Evolutionary conservation across 768 basidiomycete species (phyloP).

Genomic region (Boletus pseudopeckii): DNA sequence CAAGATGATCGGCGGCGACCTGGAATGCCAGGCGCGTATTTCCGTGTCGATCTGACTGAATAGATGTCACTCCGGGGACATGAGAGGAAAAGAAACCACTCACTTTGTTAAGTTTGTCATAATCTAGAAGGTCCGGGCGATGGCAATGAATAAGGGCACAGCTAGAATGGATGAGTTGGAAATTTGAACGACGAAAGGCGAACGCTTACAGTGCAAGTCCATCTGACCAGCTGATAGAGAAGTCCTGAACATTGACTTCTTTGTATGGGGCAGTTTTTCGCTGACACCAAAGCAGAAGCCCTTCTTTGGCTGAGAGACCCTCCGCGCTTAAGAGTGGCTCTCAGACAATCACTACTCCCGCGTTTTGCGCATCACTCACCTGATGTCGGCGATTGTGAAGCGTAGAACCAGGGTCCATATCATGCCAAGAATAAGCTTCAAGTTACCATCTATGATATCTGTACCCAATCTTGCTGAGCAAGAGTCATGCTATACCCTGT

Average conservation of each 20-base stretch:
- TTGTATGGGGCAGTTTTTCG: conserved; percentile 89
- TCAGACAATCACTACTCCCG: conserved; percentile 5
- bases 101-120: conserved; percentile 81
- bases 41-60: conserved; percentile 67
- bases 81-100: not conserved
- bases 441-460: conserved; percentile 99
- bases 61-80: conserved; percentile 9
- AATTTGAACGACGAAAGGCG: not conserved
- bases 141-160: conserved; percentile 98
- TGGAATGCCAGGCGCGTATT: conserved; percentile 88
- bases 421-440: conserved; percentile 98
- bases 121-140: conserved; percentile 93
- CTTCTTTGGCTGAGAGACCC: conserved; percentile 98
- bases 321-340: conserved; percentile 68
- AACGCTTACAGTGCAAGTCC: conserved; percentile 84
- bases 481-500: not conserved
- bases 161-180: conserved; percentile 40
- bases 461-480: conserved; percentile 7
- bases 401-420: conserved; percentile 98
- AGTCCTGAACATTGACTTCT: conserved; percentile 92
- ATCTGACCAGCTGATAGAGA: conserved; percentile 89
- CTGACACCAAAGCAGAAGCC: conserved; percentile 96
- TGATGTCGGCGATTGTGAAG: conserved; percentile 98
- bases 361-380: conserved; percentile 46
- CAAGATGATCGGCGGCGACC: conserved; percentile 82